Percentiles rank a stretch among this genome's conserved stretches.
These are phyloP conservation scores for Cercospora berteroae DNA, from an alignment of 2,329 filamentous ascomycete genomes.

Conservation along the genomic window DNA sequence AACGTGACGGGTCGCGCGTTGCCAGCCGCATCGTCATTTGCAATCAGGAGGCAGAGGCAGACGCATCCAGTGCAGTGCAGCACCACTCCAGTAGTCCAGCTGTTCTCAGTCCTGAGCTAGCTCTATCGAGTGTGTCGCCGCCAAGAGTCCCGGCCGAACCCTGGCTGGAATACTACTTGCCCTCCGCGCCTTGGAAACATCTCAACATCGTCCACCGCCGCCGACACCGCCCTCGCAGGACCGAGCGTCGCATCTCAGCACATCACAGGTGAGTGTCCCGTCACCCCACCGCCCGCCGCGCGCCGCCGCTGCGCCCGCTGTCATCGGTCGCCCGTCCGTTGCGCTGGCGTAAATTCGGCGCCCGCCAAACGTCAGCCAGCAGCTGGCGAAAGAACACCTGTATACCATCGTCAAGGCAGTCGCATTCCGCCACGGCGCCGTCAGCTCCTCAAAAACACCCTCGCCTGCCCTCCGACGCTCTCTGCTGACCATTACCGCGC, in stretches of 20 bases:
- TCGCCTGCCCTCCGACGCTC: neutral
- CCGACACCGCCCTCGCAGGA: constrained; percentile 4
- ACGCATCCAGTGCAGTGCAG: neutral
- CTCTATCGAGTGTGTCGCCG: neutral
- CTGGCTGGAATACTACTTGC: neutral
- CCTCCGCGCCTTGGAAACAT: neutral
- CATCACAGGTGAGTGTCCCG: constrained; percentile 15
- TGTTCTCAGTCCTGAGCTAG: neutral
- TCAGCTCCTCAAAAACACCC: neutral
- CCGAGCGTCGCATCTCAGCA: neutral
- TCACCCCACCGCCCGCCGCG: neutral
- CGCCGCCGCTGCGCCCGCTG: constrained; percentile 13
- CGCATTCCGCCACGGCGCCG: constrained; percentile 14
- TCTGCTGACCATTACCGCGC: neutral
- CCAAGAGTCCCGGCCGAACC: neutral
- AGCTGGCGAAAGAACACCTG: constrained; percentile 21
- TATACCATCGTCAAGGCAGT: constrained; percentile 23
- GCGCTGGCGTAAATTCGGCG: constrained; percentile 15
- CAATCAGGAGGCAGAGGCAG: neutral
- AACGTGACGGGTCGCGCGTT: neutral
- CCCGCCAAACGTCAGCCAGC: neutral
- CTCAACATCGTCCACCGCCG: constrained; percentile 1
- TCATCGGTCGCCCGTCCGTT: constrained; percentile 1
- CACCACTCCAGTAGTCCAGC: neutral
- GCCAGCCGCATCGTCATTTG: neutral